Percentiles rank a stretch among this genome's conserved stretches.
Conservation (phyloP, 306 rosid species). For the Prunus davidiana region DNA sequence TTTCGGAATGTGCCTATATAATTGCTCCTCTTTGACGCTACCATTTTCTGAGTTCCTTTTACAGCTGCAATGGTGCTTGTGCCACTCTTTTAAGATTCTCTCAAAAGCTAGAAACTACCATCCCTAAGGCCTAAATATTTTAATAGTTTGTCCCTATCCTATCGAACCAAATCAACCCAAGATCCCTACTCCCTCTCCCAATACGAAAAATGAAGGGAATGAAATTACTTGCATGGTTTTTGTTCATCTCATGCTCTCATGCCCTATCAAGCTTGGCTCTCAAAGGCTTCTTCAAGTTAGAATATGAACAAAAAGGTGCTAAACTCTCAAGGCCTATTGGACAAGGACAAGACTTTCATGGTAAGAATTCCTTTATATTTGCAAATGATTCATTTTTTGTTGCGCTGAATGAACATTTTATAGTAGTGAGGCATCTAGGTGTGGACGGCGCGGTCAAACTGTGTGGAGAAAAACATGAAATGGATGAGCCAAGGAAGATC, state of each 20-base stretch:
- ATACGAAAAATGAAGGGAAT: neutral
- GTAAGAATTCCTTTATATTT: neutral
- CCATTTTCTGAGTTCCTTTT: neutral
- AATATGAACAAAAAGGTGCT: neutral
- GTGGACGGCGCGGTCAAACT: neutral
- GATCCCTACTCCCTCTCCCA: neutral
- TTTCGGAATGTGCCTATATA: too few relatives aligned
- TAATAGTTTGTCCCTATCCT: neutral
- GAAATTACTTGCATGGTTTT: conserved; percentile 5
- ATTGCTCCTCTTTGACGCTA: neutral
- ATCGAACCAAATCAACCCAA: neutral
- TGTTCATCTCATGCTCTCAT: conserved; percentile 4
- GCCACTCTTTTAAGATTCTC: neutral
- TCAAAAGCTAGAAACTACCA: neutral
- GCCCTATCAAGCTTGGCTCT: conserved; percentile 1
- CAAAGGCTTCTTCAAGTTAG: neutral
- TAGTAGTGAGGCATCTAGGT: neutral
- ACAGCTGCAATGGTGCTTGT: neutral
- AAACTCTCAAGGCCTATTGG: neutral
- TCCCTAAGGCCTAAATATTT: neutral
- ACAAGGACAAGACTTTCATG: conserved; percentile 7
- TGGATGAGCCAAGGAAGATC: neutral
- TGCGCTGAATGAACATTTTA: neutral
- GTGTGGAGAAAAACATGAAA: neutral
- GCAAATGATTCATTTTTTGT: neutral